Percentiles rank a stretch among this genome's conserved stretches.
Conservation (phyloP, 2,329 filamentous ascomycete species). For the Venturia oleaginea region DNA sequence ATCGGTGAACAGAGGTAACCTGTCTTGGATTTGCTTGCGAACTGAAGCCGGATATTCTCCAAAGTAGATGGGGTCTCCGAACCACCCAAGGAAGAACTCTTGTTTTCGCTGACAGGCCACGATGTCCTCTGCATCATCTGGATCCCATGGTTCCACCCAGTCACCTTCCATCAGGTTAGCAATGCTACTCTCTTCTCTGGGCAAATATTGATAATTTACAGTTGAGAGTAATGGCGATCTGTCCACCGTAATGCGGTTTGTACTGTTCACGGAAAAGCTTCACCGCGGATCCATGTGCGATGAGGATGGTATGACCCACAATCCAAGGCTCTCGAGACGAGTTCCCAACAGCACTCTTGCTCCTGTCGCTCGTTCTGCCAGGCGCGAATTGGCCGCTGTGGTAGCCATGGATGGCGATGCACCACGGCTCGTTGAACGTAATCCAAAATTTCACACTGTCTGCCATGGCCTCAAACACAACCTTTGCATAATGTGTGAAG, state of each 20-base stretch:
- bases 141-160: slow-evolving; percentile 74
- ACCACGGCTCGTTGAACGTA: slow-evolving; percentile 88
- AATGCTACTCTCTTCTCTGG: background rate
- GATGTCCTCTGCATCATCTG: slow-evolving; percentile 62
- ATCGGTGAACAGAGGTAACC: slow-evolving; percentile 63
- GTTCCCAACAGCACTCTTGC: slow-evolving; percentile 62
- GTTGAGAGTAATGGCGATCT: slow-evolving; percentile 84
- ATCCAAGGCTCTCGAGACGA: slow-evolving; percentile 71
- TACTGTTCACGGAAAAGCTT: slow-evolving; percentile 78
- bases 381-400: slow-evolving; percentile 70
- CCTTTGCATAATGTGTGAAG: slow-evolving; percentile 67
- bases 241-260: slow-evolving; percentile 59
- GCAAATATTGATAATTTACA: slow-evolving; percentile 36
- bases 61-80: slow-evolving; percentile 78
- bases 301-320: slow-evolving; percentile 68
- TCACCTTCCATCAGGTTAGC: slow-evolving; percentile 45
- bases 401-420: slow-evolving; percentile 72
- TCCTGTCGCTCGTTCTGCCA: slow-evolving; percentile 69
- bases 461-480: slow-evolving; percentile 63
- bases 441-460: slow-evolving; percentile 80
- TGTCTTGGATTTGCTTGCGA: slow-evolving; percentile 68
- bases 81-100: slow-evolving; percentile 83
- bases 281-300: slow-evolving; percentile 72
- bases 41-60: slow-evolving; percentile 79
- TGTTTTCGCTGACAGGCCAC: slow-evolving; percentile 72